Evolutionary conservation across 768 basidiomycete genomes (phyloP), one percentile per base, ranked within the genome.

Genomic region (Podaxis sp.): DNA sequence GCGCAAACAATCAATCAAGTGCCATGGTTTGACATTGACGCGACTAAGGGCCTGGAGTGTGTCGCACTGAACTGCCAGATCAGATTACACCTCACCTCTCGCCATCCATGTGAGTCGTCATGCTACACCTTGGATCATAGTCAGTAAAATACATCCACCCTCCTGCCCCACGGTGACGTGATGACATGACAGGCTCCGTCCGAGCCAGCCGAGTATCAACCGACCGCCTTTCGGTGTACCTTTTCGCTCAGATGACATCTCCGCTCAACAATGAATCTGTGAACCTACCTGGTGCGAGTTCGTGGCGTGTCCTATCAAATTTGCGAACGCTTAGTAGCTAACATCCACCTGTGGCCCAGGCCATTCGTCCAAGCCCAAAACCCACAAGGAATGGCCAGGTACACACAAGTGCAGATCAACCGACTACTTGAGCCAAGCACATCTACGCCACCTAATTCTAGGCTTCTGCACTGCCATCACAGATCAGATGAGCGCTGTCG

Each of bases 1-100:
- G 24, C 4, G 22, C 49, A 22, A 22, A 49, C 17, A n/a, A n/a
- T 22, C 13, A 24, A 27, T 50, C 11, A 19, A 25, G 7, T n/a
- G 24, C 37, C 19, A 46, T 17, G 38, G 4, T 24, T 55, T 62
- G 54, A 62, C 61, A 33, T 59, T 24, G 59, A 60, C 59, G 43
- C 56, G 54, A 56, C 61, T 55, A 61, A 54, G 54, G 8, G 38
- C 36, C 49, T 25, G 43, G 49, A 25, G 41, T 19, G 41, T 17
- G 19, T 43, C 4, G 15, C 41, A 5, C 19, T 43, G 19, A n/a
- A n/a, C 41, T 43, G 15, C n/a, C 11, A 38, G 53, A 61, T 49
- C 36, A 49, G 54, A 61, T 38, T 55, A 11, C 29, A 37, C 13
- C 1, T 43, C 19, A 19, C 17, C 41, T 17, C 41, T 29, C 36